Percentiles rank a stretch among this genome's conserved stretches.
These are phyloP conservation scores for Aegilops longissima DNA, from an alignment of 176 grass and related monocot species.

Conservation along the genomic window DNA sequence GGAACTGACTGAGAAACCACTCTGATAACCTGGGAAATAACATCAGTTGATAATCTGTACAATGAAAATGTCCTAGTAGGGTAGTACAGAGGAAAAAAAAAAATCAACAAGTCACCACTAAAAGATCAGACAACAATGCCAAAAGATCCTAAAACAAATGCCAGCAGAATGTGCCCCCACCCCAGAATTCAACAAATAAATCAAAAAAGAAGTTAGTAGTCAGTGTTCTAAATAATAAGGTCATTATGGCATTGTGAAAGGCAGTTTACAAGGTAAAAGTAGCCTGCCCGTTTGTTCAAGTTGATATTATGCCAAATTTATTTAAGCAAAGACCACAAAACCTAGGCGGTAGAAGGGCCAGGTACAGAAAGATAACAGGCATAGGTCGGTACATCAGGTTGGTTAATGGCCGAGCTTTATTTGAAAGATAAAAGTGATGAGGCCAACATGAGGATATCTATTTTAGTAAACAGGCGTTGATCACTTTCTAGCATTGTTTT, in stretches of 20 bases:
- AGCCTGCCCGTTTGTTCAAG: not conserved
- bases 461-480: not conserved
- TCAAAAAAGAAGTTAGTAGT: conserved; percentile 11
- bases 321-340: not conserved
- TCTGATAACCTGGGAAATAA: conserved; percentile 57
- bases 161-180: not conserved
- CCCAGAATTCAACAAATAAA: not conserved
- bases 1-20: conserved; percentile 59
- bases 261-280: not conserved
- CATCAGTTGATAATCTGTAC: not conserved
- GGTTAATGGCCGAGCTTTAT: not conserved
- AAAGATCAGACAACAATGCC: not conserved
- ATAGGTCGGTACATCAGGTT: not conserved
- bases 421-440: not conserved
- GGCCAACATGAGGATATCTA: not conserved
- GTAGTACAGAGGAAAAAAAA: not conserved
- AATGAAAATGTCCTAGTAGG: not conserved
- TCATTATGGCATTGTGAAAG: not conserved
- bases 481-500: not conserved
- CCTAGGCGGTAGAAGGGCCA: not conserved
- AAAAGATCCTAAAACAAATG: not conserved
- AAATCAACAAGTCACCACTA: not conserved
- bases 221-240: conserved; percentile 10
- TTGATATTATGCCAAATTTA: not conserved
- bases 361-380: not conserved